These are phyloP conservation scores for Calamus simplicifolius DNA, from an alignment of 176 grass and related monocot species.

Conservation along the genomic window DNA sequence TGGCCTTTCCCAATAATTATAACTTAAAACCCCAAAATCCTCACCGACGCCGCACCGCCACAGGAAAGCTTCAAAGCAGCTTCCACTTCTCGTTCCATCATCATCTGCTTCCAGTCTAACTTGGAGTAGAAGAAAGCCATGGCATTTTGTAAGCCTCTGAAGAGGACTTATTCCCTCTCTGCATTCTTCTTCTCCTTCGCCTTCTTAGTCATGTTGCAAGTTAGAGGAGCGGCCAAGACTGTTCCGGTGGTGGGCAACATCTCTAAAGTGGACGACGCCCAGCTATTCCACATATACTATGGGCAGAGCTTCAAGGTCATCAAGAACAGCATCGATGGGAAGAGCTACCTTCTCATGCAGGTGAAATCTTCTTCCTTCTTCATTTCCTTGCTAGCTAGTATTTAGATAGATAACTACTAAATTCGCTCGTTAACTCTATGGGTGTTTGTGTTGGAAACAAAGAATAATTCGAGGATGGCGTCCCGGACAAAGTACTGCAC, in stretches of 20 bases:
- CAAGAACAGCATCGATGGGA: constrained; percentile 73
- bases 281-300: constrained; percentile 75
- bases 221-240: constrained; percentile 7
- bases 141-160: too few relatives aligned
- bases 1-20: too few relatives aligned
- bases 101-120: too few relatives aligned
- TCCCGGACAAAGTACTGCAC: constrained; percentile 77
- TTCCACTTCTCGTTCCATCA: too few relatives aligned
- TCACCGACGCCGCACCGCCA: too few relatives aligned
- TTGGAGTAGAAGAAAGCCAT: too few relatives aligned
- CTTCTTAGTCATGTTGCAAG: neutral
- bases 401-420: too few relatives aligned
- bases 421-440: neutral
- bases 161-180: too few relatives aligned
- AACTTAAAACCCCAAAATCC: too few relatives aligned
- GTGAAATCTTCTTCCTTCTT: constrained; percentile 11
- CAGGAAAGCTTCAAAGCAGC: too few relatives aligned
- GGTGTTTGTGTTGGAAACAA: neutral
- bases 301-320: constrained; percentile 93
- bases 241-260: constrained; percentile 37
- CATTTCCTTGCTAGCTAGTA: too few relatives aligned
- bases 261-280: constrained; percentile 56
- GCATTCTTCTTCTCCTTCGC: neutral
- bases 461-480: constrained; percentile 88
- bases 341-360: constrained; percentile 92